Conservation (phyloP, 2,329 filamentous ascomycete genomes). For the Lachnellula cervina region DNA sequence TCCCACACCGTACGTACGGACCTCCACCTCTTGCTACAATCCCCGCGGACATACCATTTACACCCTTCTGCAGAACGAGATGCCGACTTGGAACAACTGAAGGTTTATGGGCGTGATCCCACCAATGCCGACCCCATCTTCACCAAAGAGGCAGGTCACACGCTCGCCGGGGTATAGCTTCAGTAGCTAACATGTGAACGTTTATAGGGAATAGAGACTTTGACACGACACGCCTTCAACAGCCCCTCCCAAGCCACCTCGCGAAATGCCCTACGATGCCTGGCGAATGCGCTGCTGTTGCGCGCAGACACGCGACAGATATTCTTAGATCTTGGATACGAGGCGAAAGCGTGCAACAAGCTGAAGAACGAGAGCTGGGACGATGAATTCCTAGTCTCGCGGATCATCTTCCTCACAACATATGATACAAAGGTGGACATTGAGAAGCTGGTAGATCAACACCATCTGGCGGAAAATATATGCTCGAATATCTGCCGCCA, state of each 20-base stretch:
- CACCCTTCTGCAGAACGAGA: slow-evolving; percentile 51
- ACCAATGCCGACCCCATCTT: slow-evolving; percentile 76
- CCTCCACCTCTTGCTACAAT: neutral
- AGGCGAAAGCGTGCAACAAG: slow-evolving; percentile 61
- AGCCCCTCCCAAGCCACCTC: slow-evolving; percentile 58
- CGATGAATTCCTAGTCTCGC: slow-evolving; percentile 79
- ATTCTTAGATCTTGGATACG: slow-evolving; percentile 66
- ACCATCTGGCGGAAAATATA: slow-evolving; percentile 64
- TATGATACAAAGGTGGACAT: slow-evolving; percentile 70
- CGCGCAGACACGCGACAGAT: slow-evolving; percentile 62
- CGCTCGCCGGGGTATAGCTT: slow-evolving; percentile 7
- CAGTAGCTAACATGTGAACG: slow-evolving; percentile 12
- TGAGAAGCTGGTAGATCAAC: slow-evolving; percentile 56
- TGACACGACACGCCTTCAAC: slow-evolving; percentile 70
- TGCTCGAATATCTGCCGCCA: slow-evolving; percentile 67
- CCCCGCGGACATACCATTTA: neutral
- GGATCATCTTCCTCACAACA: slow-evolving; percentile 74
- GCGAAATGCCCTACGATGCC: slow-evolving; percentile 71
- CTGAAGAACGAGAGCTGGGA: slow-evolving; percentile 71
- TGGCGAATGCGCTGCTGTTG: slow-evolving; percentile 80
- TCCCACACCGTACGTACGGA: slow-evolving; percentile 50
- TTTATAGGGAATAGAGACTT: slow-evolving; percentile 64
- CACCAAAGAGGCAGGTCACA: slow-evolving; percentile 58
- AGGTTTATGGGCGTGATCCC: slow-evolving; percentile 71
- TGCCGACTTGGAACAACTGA: slow-evolving; percentile 61